Base-by-base conservation (phyloP, 2,329 filamentous ascomycete genomes). In the Ceratocystis ficicola region DNA sequence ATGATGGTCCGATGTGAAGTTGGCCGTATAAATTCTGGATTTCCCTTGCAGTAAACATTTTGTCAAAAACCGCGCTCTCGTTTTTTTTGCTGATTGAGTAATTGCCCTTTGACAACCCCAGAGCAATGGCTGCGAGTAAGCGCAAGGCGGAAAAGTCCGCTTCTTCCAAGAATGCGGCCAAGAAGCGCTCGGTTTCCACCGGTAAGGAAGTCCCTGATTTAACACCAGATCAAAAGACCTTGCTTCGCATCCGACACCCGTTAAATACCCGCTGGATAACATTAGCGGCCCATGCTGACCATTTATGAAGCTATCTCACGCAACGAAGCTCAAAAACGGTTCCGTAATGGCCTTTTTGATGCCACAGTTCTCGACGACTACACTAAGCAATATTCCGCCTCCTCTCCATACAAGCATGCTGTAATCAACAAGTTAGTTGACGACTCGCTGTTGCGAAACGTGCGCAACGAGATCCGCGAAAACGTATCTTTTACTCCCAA, bases 401-500 rank as follows among this genome's bases (percentile, higher is more conserved):
- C 87, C 8, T 75, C 78, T 20, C 87, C 86, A 4, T 99, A 99
- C 80, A 91, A 93, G 74, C 93, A 99, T 75, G 88, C 88, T 71
- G 93, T 99, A 63, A 96, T 99, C 73, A 81, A 85, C 70, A 79
- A 83, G 65, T 80, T 99, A 55, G 87, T 97, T 74, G 80, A 94
- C 76, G 87, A 93, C 71, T 76, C 80, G 61, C 86, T 99, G 20
- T 84, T 99, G 60, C 92, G 92, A 72, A 81, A 84, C 65, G 94
- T 99, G 68, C 91, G 94, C 73, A 78, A 83, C 72, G 94, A 99
- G 78, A 93, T 97, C 75, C 87, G 87, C 75, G 82, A 88, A 70
- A 92, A 96, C 73, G 89, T 99, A 70, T 86, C 89, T 70, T 99
- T 99, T 78, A 96, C 94, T 12, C 92, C 92, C 71, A 99, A 99